A percentile compares a stretch with the other conserved stretches of the same genome.
phyloP scores from a whole-genome alignment of 768 basidiomycete genomes.

The Pisolithus microcarpus region DNA sequence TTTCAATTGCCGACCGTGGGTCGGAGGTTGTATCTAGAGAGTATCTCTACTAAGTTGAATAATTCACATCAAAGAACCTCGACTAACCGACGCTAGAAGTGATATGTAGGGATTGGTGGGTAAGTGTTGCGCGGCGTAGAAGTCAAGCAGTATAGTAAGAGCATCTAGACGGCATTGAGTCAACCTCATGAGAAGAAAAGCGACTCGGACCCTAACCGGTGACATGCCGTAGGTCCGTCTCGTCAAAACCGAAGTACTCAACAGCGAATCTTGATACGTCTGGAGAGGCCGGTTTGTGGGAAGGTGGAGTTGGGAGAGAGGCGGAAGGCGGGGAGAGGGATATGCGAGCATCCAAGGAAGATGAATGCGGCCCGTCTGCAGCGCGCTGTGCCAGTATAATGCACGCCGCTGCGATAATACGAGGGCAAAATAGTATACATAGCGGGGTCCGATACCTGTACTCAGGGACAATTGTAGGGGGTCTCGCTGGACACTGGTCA shows the following conservation, averaged over 20 bases:
- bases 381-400: conserved; percentile 70
- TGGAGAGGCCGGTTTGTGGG: conserved; percentile 66
- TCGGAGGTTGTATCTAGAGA: conserved; percentile 45
- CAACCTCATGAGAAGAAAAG: neutral
- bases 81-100: conserved; percentile 44
- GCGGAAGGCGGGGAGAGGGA: conserved; percentile 64
- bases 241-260: conserved; percentile 58
- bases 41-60: conserved; percentile 1
- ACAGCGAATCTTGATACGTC: conserved; percentile 62
- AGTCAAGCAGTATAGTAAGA: conserved; percentile 61
- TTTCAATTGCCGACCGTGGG: conserved; percentile 28
- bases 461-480: conserved; percentile 3
- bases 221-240: conserved; percentile 49
- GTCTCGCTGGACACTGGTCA: neutral
- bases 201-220: conserved; percentile 41
- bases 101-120: conserved; percentile 44
- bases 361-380: conserved; percentile 64
- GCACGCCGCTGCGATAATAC: conserved; percentile 70
- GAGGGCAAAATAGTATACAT: conserved; percentile 62
- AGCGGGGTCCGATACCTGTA: conserved; percentile 74
- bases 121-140: conserved; percentile 59
- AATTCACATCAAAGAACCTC: neutral
- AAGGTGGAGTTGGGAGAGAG: conserved; percentile 75
- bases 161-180: conserved; percentile 41
- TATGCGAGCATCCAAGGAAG: conserved; percentile 69